Percentiles rank a stretch among this genome's conserved stretches.
phyloP scores from a whole-genome alignment of 225 moss, liverwort and hornwort species.

The Straminergon stramineum region DNA sequence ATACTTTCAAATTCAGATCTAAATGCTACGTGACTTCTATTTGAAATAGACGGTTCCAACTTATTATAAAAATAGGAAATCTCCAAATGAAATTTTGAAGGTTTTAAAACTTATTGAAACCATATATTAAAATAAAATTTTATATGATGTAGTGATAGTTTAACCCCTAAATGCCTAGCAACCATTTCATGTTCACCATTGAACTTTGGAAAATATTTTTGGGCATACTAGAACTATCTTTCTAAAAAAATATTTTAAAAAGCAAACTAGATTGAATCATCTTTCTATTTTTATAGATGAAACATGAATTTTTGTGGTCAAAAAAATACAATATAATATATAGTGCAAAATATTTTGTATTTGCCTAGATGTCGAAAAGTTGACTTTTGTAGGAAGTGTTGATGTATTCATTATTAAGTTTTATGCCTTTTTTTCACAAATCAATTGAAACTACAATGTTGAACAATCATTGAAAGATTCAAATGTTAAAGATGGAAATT shows the following conservation, averaged over 20 bases:
- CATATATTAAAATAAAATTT: not conserved
- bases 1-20: not conserved
- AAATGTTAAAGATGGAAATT: not conserved
- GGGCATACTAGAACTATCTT: not conserved
- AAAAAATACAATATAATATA: not conserved
- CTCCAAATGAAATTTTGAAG: not conserved
- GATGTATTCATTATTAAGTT: not conserved
- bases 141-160: not conserved
- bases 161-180: not conserved
- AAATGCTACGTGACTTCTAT: not conserved
- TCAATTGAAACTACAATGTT: not conserved
- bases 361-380: not conserved
- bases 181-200: not conserved
- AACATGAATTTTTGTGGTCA: not conserved
- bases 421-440: not conserved
- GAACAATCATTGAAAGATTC: too few species aligned
- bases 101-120: too few species aligned
- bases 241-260: fast-evolving
- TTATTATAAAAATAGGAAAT: not conserved
- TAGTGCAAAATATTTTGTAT: not conserved
- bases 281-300: too few species aligned
- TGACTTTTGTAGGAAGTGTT: not conserved
- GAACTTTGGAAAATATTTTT: not conserved
- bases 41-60: not conserved
- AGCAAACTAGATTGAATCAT: fast-evolving